Conservation (phyloP, 306 rosid species). For the Casuarina equisetifolia region DNA sequence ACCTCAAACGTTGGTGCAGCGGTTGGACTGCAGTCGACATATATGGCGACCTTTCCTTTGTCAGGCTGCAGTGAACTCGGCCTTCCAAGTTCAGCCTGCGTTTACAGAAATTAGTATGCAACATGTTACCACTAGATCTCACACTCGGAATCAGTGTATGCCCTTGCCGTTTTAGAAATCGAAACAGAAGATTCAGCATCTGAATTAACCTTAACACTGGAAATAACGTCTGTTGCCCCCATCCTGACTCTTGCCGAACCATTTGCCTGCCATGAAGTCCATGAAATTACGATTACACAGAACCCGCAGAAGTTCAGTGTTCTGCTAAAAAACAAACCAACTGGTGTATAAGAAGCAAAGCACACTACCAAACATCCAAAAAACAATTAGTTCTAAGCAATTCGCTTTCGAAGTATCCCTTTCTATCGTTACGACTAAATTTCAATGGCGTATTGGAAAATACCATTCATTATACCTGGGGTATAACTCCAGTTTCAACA, state of each 20-base stretch:
- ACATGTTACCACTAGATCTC: constrained; percentile 17
- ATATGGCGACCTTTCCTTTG: constrained; percentile 71
- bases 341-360: not conserved
- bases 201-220: constrained; percentile 72
- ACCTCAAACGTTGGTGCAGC: constrained; percentile 85
- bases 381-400: not conserved
- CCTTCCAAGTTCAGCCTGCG: constrained; percentile 94
- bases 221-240: constrained; percentile 82
- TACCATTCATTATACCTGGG: constrained; percentile 50
- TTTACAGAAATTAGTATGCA: constrained; percentile 22
- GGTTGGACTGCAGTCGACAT: constrained; percentile 75
- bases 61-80: constrained; percentile 64
- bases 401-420: not conserved
- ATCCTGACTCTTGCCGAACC: constrained; percentile 85
- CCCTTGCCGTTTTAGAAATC: not conserved
- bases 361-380: not conserved
- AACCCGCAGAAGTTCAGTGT: not conserved
- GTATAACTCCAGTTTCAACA: constrained; percentile 79
- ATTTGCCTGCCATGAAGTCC: constrained; percentile 56
- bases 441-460: not conserved
- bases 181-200: constrained; percentile 16
- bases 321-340: not conserved
- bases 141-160: not conserved
- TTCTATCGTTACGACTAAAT: not conserved
- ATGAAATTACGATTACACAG: constrained; percentile 11